Percentiles rank a stretch among this genome's conserved stretches.
phyloP scores from a whole-genome alignment of 768 basidiomycete species.

The Candolleomyces aberdarensis region DNA sequence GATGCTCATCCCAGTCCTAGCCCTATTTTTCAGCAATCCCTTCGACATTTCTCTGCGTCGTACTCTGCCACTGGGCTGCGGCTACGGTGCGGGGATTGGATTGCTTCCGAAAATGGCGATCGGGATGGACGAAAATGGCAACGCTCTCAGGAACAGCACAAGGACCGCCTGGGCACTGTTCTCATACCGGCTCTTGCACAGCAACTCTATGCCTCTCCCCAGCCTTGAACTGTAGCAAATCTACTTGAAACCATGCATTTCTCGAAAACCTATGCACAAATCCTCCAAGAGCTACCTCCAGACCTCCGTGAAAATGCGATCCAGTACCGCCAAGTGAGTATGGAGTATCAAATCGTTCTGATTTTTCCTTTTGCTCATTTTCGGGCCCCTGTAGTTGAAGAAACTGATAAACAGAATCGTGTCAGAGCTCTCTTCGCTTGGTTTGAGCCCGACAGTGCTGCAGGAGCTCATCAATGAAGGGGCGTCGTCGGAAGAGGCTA shows the following conservation, averaged over 20 bases:
- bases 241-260: constrained; percentile 55
- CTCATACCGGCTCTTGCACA: no score
- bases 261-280: constrained; percentile 62
- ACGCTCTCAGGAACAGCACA: no score
- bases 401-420: constrained; percentile 85
- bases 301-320: constrained; percentile 78
- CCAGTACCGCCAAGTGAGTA: constrained; percentile 72
- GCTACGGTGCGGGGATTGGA: no score
- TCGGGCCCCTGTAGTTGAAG: constrained; percentile 60
- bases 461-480: constrained; percentile 33
- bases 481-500: not conserved
- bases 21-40: no score
- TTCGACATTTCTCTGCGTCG: no score
- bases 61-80: no score
- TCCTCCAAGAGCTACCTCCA: constrained; percentile 65
- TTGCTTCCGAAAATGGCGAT: no score
- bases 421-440: constrained; percentile 70
- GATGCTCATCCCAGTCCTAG: not conserved
- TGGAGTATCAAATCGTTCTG: not conserved
- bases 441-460: constrained; percentile 49
- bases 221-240: no score
- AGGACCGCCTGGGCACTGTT: no score
- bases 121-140: no score
- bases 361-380: not conserved
- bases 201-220: no score